phyloP scores from a whole-genome alignment of 1,284 basidiomycete genomes.

The Cerrena zonata region DNA sequence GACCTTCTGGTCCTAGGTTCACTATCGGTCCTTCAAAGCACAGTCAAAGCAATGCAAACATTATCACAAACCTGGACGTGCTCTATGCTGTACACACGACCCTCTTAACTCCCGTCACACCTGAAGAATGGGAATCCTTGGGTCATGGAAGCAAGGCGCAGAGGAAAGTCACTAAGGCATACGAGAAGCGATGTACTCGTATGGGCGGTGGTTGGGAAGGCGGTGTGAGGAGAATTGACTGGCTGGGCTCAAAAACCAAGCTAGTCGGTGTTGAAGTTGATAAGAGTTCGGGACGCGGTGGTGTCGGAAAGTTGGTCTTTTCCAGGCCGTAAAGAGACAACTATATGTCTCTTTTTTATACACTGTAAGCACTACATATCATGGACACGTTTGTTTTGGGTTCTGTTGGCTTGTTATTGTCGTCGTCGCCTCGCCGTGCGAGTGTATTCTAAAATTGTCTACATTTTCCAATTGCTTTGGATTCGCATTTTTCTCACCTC shows the following conservation, averaged over 20 bases:
- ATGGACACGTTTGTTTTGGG: neutral
- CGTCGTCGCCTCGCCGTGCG: constrained; percentile 5
- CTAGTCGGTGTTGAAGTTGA: constrained; percentile 60
- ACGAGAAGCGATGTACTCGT: constrained; percentile 54
- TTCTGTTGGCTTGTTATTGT: neutral
- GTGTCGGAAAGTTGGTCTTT: constrained; percentile 46
- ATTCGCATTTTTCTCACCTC: neutral
- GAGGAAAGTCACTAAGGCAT: constrained; percentile 52
- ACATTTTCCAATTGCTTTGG: constrained; percentile 6
- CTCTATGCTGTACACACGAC: constrained; percentile 55
- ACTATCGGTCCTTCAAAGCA: constrained; percentile 27
- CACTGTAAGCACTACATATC: neutral
- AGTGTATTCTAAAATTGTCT: constrained; percentile 3
- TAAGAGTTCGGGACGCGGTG: constrained; percentile 35
- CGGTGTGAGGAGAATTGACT: constrained; percentile 61
- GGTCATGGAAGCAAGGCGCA: constrained; percentile 49
- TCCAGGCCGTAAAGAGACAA: constrained; percentile 30
- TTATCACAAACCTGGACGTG: constrained; percentile 58
- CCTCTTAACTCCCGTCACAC: constrained; percentile 50
- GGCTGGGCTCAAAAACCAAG: constrained; percentile 55
- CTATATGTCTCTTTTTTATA: neutral
- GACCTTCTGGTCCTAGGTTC: constrained; percentile 26
- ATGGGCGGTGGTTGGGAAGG: constrained; percentile 63
- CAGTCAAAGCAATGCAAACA: constrained; percentile 24
- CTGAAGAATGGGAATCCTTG: constrained; percentile 58